Evolutionary conservation across 768 basidiomycete species (phyloP), one percentile per base, ranked within the genome.

Genomic region (Suillus decipiens): DNA sequence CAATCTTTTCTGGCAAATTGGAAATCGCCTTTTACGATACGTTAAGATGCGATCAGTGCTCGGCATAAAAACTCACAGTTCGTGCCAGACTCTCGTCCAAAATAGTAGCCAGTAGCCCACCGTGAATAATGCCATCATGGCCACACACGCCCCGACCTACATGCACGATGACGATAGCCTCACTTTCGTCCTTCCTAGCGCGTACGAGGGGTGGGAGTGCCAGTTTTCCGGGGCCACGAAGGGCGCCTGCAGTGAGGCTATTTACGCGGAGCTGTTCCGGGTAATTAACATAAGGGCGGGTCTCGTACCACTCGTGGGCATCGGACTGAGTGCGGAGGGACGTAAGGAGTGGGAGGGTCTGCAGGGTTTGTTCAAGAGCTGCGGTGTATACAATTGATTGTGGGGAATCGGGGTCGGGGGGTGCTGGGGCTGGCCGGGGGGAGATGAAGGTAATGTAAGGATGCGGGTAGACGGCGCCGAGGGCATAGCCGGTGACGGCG

Each of bases 61-160:
- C 2, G 6, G 41, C n/a, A 19, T 28, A 53, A 47, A 9, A 61
- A 77, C 88, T 65, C 70, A 96, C 96, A 69, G 86, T 90, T 64
- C 96, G 79, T 61, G 89, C 89, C 48, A 97, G 72, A 17, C 81
- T 80, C 80, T 99, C 96, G 66, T 99, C 96, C 61, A 97, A 73
- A 19, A 99, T 75, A 2, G 95, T 97, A 43, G 95, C 94, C 22
- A 99, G 79, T 63, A 99, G 70, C 1, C 96, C 96, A 0, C 96
- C 96, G 69, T 99, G 96, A 3, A 98, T 79, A 64, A 99, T 95
- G 0, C 96, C 96, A 75, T 96, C 95, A 66, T 96, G 90, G 4
- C 93, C 96, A 71, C 96, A 99, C 59, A 99, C 65, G 2, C 89
- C 91, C 47, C 91, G 78, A 1, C 96, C 96, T 2, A 97, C 79